phyloP scores from a whole-genome alignment of 768 basidiomycete species.

The Cystofilobasidium macerans region DNA sequence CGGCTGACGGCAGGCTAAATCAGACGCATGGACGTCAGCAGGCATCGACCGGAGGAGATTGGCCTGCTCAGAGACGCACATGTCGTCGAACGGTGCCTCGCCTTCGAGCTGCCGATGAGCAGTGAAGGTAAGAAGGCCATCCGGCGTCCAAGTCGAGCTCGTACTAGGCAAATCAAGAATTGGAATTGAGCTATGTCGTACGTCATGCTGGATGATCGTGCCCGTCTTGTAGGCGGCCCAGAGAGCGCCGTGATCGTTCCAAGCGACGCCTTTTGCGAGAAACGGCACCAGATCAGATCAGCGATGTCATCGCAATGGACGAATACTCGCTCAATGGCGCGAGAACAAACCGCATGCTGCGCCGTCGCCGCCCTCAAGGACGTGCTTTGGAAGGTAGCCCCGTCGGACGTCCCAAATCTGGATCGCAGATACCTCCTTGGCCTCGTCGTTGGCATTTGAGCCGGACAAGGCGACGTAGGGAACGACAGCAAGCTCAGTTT shows the following conservation, averaged over 20 bases:
- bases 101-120: slow-evolving; percentile 46
- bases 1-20: neutral
- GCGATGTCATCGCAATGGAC: neutral
- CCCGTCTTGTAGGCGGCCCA: slow-evolving; percentile 67
- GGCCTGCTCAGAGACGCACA: slow-evolving; percentile 47
- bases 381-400: slow-evolving; percentile 73
- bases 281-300: neutral
- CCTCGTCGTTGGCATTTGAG: slow-evolving; percentile 21
- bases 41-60: too few relatives aligned
- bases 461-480: slow-evolving; percentile 13
- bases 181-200: slow-evolving; percentile 54
- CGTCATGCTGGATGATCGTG: slow-evolving; percentile 65
- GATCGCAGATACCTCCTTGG: slow-evolving; percentile 47
- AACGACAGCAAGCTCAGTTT: slow-evolving; percentile 38
- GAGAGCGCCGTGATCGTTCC: slow-evolving; percentile 58
- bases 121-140: slow-evolving; percentile 57
- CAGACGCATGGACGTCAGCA: neutral
- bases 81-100: slow-evolving; percentile 71
- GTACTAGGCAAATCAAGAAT: slow-evolving; percentile 57
- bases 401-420: slow-evolving; percentile 82
- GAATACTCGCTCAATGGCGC: slow-evolving; percentile 2
- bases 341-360: slow-evolving; percentile 55
- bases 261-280: slow-evolving; percentile 52
- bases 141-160: slow-evolving; percentile 55
- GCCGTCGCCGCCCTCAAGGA: slow-evolving; percentile 56